These are phyloP conservation scores for Populus hybrid DNA, from an alignment of 441 rosid genomes.

Conservation along the genomic window DNA sequence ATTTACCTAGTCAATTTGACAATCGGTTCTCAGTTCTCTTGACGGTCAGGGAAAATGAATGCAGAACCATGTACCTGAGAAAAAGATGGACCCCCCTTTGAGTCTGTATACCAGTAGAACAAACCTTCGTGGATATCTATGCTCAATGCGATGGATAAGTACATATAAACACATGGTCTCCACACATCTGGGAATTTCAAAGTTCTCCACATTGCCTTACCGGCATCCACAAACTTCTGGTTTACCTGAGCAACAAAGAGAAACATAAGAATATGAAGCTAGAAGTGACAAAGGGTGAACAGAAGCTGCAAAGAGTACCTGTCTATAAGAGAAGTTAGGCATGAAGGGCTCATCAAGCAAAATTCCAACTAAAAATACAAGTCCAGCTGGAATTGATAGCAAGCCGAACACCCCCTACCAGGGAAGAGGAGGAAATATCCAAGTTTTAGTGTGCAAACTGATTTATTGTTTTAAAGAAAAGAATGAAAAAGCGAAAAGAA, in stretches of 20 bases:
- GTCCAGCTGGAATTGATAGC: conserved; percentile 69
- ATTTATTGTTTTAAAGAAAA: conserved; percentile 7
- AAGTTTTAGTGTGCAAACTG: background rate
- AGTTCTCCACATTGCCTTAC: conserved; percentile 85
- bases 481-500: background rate
- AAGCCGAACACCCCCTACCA: conserved; percentile 85
- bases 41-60: background rate
- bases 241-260: conserved; percentile 45
- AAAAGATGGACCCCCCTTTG: conserved; percentile 75
- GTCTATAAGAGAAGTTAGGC: conserved; percentile 56
- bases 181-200: conserved; percentile 75
- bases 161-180: conserved; percentile 95
- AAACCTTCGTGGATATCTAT: conserved; percentile 82
- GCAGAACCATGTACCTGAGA: conserved; percentile 62
- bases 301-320: conserved; percentile 34
- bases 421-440: conserved; percentile 11
- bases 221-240: conserved; percentile 65
- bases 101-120: conserved; percentile 92
- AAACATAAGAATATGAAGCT: conserved; percentile 8
- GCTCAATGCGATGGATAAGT: conserved; percentile 68
- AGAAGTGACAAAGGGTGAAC: background rate
- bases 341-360: conserved; percentile 59
- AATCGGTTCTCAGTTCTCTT: background rate
- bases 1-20: background rate
- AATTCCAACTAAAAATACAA: conserved; percentile 63